Evolutionary conservation across 208 protist species (phyloP).

Genomic region (Wallacemonas sp.): DNA sequence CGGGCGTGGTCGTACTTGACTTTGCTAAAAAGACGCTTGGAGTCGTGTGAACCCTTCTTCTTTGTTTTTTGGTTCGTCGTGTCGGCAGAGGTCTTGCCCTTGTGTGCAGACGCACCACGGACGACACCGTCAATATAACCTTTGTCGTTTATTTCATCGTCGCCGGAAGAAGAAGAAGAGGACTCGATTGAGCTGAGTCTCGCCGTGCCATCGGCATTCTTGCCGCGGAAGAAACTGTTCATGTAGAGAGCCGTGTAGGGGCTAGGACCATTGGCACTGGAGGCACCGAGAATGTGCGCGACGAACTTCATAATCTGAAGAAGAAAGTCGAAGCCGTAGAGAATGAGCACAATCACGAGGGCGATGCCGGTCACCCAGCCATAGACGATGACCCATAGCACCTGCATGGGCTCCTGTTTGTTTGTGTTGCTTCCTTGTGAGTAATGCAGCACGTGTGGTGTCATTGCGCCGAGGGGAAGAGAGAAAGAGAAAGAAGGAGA

Average conservation of each 20-base stretch:
- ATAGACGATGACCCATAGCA: constrained; percentile 36
- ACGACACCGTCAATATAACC: no score
- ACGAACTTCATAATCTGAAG: constrained; percentile 22
- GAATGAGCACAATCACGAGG: constrained; percentile 38
- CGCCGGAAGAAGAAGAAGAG: not conserved
- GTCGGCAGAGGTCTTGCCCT: not conserved
- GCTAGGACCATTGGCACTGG: not conserved
- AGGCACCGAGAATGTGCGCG: constrained; percentile 1
- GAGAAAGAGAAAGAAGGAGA: no score
- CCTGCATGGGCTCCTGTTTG: no score
- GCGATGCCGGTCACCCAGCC: constrained; percentile 53
- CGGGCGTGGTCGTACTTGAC: constrained; percentile 9
- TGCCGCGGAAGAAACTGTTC: constrained; percentile 1
- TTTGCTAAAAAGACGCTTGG: not conserved
- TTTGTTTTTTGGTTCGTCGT: not conserved
- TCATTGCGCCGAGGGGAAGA: no score
- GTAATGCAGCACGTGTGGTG: no score
- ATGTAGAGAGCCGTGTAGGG: constrained; percentile 4
- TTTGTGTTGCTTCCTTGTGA: no score
- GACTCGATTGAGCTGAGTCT: not conserved
- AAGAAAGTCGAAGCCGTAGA: constrained; percentile 53
- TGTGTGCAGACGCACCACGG: no score
- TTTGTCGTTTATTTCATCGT: not conserved
- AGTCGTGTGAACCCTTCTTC: not conserved
- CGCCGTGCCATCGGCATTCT: not conserved